Base-by-base conservation (phyloP, 257 asterid species). In the Striga asiatica region DNA sequence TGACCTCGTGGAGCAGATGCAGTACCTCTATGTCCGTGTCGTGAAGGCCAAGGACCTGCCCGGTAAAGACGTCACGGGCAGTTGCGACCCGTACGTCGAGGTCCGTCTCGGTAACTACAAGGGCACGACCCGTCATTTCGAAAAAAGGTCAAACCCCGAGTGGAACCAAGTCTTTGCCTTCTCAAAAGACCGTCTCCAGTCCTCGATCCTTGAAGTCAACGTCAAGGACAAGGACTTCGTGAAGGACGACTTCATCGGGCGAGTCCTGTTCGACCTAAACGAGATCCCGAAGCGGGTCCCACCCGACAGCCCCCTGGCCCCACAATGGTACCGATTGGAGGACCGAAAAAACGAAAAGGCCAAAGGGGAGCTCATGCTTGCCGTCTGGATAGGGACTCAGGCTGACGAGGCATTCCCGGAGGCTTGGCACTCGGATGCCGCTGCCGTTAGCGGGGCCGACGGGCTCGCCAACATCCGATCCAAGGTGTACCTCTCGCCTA, bases 321-420 rank as follows among this genome's bases (percentile, higher is more conserved):
- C 94, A 0, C 88, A 78, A 57, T 78, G 94, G 94, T 84, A 81
- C 35, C 59, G 83, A 51, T 56, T 84, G 77, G 83, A 76, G 70
- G 88, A 76, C 27, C 48, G 80, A 48, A 69, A 66, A 71, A 72
- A 63, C 19, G 78, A 81, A 8, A 81, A 74, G 74, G 76, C 78
- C 0, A 72, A 43, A 31, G 94, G 92, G 0, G 92, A 84, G 72
- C 62, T 84, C 13, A 81, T 79, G 94, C 55, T 84, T 66, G 94
- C 94, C 23, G 88, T 78, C 60, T 84, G 94, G 94, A 81, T 79
- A 91, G 94, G 94, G 21, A 78, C 83, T 20, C 94, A 84, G 49
- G 85, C 88, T 22, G 91, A 81, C 11, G 88, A 84, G 69, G 88
- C 85, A 0, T 84, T 84, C 64, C 83, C 94, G 0, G 94, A 81